Base-by-base conservation (phyloP, 2,329 filamentous ascomycete genomes). In the Calonectria ilicicola region DNA sequence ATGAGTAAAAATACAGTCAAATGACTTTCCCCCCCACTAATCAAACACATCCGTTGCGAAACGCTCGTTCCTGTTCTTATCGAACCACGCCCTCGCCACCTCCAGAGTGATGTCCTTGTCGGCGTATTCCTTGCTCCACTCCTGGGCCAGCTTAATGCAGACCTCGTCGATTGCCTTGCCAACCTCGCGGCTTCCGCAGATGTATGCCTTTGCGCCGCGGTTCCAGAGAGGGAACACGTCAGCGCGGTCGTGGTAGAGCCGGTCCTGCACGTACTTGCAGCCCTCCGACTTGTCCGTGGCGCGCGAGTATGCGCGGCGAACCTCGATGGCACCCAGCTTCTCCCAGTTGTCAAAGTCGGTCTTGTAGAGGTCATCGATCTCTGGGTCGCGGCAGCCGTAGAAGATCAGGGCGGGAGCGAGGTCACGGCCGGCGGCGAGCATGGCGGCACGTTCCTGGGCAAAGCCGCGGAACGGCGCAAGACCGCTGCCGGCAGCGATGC, bases 371-470 rank as follows among this genome's bases (percentile, higher is more conserved):
- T 91, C 86, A 75, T 94, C 92, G 15, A 84, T 81, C 0, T 85
- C 86, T 1, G 88, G 87, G 6, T 84, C 80, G 17, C 90, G 89
- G 80, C 91, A 93, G 6, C 92, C 93, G 76, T 90, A 88, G 84
- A 93, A 93, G 1, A 94, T 85, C n/a, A 94, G 74, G 0, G 91
- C 91, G 0, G 89, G 90, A 0, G 90, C 92, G 0, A 94, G 84
- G 32, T 80, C 83, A 15, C 88, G 85, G 2, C 91, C 91, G 0
- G 85, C 85, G 4, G 81, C 82, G 17, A 87, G 80, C 83, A 89
- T 85, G 23, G 84, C 85, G 0, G 89, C 90, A 0, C 91, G 89
- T 74, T 93, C 91, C 81, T 92, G 89, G 12, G 92, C 76, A 77
- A 93, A 93, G 0, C 88, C 91, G 0, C 90, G 87, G 86, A 93